These are phyloP conservation scores for Fomitopsis palustris DNA, from an alignment of 1,284 basidiomycete species.

Conservation along the genomic window DNA sequence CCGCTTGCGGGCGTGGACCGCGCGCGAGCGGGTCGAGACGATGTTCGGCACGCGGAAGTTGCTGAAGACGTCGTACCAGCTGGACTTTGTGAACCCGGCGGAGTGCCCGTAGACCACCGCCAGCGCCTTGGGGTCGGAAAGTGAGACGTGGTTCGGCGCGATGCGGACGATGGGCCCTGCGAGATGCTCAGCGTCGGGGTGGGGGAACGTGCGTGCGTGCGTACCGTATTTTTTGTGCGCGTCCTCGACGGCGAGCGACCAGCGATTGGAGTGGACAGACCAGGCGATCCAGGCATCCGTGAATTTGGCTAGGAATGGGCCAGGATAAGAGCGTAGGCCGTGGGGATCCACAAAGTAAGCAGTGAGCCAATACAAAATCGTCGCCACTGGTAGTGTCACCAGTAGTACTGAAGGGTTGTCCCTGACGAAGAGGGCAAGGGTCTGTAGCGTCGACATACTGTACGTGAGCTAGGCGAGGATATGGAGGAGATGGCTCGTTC, in stretches of 20 bases:
- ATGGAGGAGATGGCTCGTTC: too few species aligned
- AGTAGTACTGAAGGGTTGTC: background rate
- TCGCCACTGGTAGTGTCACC: background rate
- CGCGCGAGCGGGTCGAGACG: conserved; percentile 54
- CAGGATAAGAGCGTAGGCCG: conserved; percentile 57
- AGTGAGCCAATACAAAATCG: conserved; percentile 26
- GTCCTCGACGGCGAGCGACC: conserved; percentile 61
- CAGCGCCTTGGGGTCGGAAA: conserved; percentile 77
- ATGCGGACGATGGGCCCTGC: conserved; percentile 70
- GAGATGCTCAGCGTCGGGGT: background rate
- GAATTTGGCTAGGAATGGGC: conserved; percentile 72
- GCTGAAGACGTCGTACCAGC: conserved; percentile 67
- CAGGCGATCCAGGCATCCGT: conserved; percentile 64
- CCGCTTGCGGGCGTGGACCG: conserved; percentile 80
- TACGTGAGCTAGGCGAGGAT: too few species aligned
- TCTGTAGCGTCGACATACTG: too few species aligned
- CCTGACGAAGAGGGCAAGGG: too few species aligned
- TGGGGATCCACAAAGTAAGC: conserved; percentile 55
- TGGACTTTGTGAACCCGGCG: conserved; percentile 66
- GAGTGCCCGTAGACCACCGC: conserved; percentile 71
- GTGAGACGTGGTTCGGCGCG: conserved; percentile 79
- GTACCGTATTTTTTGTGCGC: conserved; percentile 73
- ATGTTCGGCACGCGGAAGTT: conserved; percentile 51
- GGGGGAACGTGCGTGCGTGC: background rate
- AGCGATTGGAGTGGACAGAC: conserved; percentile 33